Conservation (phyloP, 2,329 filamentous ascomycete genomes). For the Neofusicoccum ribis region DNA sequence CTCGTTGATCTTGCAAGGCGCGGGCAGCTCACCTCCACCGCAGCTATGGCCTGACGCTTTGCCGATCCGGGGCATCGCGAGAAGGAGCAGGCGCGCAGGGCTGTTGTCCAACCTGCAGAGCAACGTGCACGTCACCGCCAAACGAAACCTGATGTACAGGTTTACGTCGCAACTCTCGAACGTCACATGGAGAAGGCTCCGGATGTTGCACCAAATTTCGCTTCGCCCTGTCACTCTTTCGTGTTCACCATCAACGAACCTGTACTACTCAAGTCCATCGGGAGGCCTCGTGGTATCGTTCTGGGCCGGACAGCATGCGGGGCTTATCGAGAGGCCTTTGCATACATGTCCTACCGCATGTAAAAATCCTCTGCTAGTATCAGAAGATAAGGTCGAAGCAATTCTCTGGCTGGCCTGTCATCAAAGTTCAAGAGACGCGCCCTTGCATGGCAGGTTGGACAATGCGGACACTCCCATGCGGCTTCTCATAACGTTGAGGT, state of each 20-base stretch:
- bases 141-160: neutral
- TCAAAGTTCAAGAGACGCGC: neutral
- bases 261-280: no score
- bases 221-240: neutral
- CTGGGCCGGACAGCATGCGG: neutral
- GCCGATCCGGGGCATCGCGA: neutral
- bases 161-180: neutral
- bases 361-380: neutral
- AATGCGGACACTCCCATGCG: neutral
- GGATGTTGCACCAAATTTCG: conserved; percentile 7
- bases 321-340: neutral
- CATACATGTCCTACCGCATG: neutral
- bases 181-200: neutral
- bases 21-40: no score
- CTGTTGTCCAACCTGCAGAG: neutral
- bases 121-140: neutral
- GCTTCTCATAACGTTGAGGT: neutral
- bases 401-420: neutral
- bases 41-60: neutral
- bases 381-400: no score
- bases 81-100: neutral
- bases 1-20: no score
- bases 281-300: neutral
- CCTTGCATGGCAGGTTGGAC: conserved; percentile 1
- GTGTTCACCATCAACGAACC: neutral